phyloP scores from a whole-genome alignment of 1,139 yeast genomes.

The Suhomyces chickasaworum region DNA sequence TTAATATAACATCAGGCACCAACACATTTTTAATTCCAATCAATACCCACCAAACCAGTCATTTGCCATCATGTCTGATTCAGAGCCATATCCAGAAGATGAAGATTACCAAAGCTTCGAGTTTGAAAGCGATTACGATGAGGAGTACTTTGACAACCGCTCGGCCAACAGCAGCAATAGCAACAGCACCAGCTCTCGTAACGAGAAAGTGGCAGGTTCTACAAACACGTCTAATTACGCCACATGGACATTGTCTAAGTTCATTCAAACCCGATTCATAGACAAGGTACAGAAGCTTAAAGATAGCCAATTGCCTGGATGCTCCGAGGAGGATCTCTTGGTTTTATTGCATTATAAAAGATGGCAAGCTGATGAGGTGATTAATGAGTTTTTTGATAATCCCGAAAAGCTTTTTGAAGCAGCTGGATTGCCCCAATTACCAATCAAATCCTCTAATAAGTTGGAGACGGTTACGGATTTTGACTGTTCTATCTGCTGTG shows the following conservation, averaged over 20 bases:
- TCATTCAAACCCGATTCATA: slow-evolving; percentile 24
- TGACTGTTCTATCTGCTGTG: slow-evolving; percentile 73
- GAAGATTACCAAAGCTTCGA: slow-evolving; percentile 15
- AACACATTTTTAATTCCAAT: neutral
- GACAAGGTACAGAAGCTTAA: slow-evolving; percentile 21
- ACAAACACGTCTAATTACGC: slow-evolving; percentile 5
- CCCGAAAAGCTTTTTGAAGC: slow-evolving; percentile 42
- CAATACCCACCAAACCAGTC: neutral
- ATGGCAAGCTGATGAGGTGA: slow-evolving; percentile 75
- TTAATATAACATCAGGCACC: neutral
- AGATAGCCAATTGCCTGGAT: slow-evolving; percentile 31
- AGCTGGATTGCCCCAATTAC: slow-evolving; percentile 48
- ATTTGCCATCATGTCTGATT: slow-evolving; percentile 10
- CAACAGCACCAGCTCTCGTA: slow-evolving; percentile 4
- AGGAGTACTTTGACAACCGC: slow-evolving; percentile 11
- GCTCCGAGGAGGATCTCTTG: slow-evolving; percentile 46
- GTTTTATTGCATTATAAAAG: slow-evolving; percentile 58
- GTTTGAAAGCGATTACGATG: slow-evolving; percentile 18
- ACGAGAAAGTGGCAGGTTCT: neutral
- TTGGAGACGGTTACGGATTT: slow-evolving; percentile 29
- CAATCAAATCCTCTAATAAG: slow-evolving; percentile 19
- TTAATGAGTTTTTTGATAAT: slow-evolving; percentile 67
- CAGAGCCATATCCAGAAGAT: slow-evolving; percentile 3
- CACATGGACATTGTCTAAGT: slow-evolving; percentile 33
- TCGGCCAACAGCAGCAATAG: slow-evolving; percentile 8